Evolutionary conservation across 495 filamentous ascomycete genomes (phyloP).

Genomic region (Aspergillus olivimuriae): DNA sequence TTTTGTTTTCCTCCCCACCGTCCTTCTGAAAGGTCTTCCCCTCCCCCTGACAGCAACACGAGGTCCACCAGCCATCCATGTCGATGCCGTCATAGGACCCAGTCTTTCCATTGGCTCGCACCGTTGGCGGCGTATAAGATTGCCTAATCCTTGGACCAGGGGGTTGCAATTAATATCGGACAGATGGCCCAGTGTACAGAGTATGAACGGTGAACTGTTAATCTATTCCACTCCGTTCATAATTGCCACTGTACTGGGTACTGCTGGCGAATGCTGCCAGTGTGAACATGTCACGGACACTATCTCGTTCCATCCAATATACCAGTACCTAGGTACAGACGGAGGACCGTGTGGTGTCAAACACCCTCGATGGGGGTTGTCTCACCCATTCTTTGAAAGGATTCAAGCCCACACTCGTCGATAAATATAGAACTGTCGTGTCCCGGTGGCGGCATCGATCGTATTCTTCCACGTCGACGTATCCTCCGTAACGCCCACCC

Average conservation of each 20-base stretch:
- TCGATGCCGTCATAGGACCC: constrained; percentile 3
- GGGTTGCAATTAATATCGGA: background rate
- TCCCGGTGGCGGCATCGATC: background rate
- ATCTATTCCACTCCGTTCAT: background rate
- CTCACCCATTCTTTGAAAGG: no score
- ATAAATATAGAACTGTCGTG: background rate
- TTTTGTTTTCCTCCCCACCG: no score
- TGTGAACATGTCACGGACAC: no score
- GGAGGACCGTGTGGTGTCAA: no score
- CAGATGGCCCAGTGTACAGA: no score
- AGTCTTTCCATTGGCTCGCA: constrained; percentile 12
- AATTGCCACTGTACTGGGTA: background rate
- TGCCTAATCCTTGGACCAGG: constrained; percentile 6
- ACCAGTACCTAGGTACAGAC: no score
- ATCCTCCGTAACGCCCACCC: background rate
- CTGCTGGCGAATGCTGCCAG: background rate
- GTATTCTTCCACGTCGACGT: no score
- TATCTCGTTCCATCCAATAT: no score
- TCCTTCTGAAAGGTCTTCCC: background rate
- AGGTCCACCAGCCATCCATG: background rate
- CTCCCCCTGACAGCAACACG: background rate
- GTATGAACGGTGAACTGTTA: background rate
- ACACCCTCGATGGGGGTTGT: no score
- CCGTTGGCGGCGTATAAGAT: constrained; percentile 7
- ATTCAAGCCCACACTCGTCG: no score